These are phyloP conservation scores for Trifolium dubium DNA, from an alignment of 306 rosid genomes.

Conservation along the genomic window DNA sequence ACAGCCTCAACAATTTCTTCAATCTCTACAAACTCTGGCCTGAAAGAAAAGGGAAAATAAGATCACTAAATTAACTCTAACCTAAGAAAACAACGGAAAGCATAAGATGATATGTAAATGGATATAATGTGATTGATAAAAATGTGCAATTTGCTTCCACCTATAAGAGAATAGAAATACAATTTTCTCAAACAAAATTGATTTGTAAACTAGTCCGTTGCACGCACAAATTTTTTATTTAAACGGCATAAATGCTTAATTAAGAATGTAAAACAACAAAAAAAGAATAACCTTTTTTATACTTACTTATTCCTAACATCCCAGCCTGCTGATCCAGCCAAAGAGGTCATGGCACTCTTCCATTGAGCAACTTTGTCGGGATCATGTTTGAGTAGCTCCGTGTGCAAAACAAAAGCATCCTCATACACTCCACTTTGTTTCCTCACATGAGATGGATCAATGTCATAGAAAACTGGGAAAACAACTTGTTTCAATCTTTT, in stretches of 20 bases:
- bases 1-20: not conserved
- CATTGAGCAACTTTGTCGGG: not conserved
- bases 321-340: not conserved
- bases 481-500: not conserved
- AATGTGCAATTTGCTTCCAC: too few species aligned
- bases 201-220: too few species aligned
- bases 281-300: too few species aligned
- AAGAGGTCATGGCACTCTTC: not conserved
- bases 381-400: not conserved
- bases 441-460: not conserved
- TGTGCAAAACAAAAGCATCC: conserved; percentile 3
- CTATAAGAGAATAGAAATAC: too few species aligned
- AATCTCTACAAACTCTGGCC: not conserved
- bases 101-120: too few species aligned
- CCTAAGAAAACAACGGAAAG: too few species aligned
- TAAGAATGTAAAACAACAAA: too few species aligned
- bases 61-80: too few species aligned
- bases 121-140: too few species aligned
- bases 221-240: too few species aligned
- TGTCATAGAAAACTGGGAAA: not conserved
- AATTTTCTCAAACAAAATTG: too few species aligned
- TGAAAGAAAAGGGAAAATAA: not conserved
- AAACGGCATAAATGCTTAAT: too few species aligned
- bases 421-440: not conserved
- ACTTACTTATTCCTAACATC: not conserved